Evolutionary conservation across 345 rosid genomes (phyloP).

Genomic region (Camelina neglecta): DNA sequence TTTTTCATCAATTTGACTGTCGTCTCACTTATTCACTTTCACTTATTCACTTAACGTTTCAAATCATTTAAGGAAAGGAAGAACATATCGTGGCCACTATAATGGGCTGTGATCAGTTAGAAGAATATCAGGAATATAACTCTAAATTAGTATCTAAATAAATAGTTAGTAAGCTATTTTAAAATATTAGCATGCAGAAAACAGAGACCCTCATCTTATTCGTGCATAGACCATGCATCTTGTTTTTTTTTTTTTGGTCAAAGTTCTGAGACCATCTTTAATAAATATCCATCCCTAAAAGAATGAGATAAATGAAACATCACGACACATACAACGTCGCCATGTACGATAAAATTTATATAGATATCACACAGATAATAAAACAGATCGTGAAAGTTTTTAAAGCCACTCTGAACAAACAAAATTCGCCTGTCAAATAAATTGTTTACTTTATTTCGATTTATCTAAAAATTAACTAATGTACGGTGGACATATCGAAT

Average conservation of each 20-base stretch:
- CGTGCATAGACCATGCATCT: background rate
- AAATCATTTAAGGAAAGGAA: background rate
- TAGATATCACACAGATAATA: constrained; percentile 6
- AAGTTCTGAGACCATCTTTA: background rate
- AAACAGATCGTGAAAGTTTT: background rate
- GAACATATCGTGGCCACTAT: background rate
- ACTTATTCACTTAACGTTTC: background rate
- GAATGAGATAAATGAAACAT: background rate
- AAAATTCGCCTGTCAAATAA: too few species aligned
- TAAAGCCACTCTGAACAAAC: too few species aligned
- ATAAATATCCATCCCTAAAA: too few species aligned
- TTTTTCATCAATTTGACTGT: constrained; percentile 3
- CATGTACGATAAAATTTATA: background rate
- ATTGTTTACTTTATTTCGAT: too few species aligned
- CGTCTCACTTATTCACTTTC: constrained; percentile 5
- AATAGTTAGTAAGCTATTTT: background rate
- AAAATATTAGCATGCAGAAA: background rate
- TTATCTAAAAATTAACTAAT: background rate
- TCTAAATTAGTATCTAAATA: background rate
- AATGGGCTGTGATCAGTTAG: constrained; percentile 3
- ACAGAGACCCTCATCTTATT: background rate
- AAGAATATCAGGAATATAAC: background rate
- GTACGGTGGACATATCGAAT: background rate
- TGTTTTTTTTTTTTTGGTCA: too few species aligned
- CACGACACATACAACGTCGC: background rate